Evolutionary conservation across 768 basidiomycete species (phyloP), one percentile per base, ranked within the genome.

Genomic region (Podaxis sp.): DNA sequence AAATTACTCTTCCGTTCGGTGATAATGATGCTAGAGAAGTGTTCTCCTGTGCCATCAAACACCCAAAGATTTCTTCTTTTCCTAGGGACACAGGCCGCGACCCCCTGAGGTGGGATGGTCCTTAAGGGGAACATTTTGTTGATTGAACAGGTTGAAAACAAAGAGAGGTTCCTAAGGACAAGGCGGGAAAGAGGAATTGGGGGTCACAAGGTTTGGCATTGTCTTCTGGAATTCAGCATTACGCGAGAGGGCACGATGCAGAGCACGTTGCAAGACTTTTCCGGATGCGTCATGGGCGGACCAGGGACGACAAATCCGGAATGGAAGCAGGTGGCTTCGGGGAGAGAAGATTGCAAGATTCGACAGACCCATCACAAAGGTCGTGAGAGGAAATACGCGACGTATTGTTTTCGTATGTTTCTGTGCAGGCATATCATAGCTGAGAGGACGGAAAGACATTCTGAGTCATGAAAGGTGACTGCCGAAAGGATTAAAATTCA

Each of bases 241-340:
- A 58, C 29, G 43, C 17, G 47, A 50, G 47, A 67, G 66, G 66
- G 64, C 76, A 77, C 74, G 78, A 69, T 76, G 78, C 74, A 73
- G 58, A 71, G 73, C 77, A 78, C 77, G 76, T 76, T 78, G 76
- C 74, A 9, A 24, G n/a, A 22, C 46, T 55, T 40, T 50, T 22
- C 49, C 9, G 19, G 49, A 24, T 27, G 54, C 19, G n/a, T 68
- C 61, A 55, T 49, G 63, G 8, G 19, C 19, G 25, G 27, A 15
- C 29, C 54, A 47, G 41, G 29, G 11, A 49, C 29, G 19, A 49
- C 46, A 58, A 49, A 41, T 19, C 7, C 25, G 56, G 56, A 49
- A 37, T 57, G 51, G 58, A 63, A 52, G 59, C 13, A 66, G 36
- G 27, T 52, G 51, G 33, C 6, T 22, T 19, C 40, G 41, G 27